phyloP scores from a whole-genome alignment of 495 filamentous ascomycete genomes.

The Glonium stellatum region DNA sequence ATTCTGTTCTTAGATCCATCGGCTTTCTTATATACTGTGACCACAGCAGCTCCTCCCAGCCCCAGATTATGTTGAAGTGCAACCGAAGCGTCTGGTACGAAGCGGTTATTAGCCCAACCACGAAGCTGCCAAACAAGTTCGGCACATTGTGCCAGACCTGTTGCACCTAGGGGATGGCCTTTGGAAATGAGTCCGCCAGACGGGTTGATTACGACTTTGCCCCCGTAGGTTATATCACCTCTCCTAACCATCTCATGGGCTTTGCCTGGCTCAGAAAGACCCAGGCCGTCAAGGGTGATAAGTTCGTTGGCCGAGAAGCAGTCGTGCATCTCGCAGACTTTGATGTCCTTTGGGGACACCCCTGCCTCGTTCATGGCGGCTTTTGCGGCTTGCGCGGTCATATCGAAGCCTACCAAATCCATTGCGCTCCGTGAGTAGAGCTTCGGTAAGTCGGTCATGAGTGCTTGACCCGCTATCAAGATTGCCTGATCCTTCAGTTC shows the following conservation, averaged over 20 bases:
- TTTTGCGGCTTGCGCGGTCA: conserved; percentile 63
- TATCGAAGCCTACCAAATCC: conserved; percentile 80
- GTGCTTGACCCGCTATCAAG: conserved; percentile 76
- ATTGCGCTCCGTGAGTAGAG: conserved; percentile 74
- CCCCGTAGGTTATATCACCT: conserved; percentile 89
- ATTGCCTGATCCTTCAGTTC: conserved; percentile 75
- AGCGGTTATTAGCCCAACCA: conserved; percentile 91
- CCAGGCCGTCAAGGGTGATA: conserved; percentile 78
- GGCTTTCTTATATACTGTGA: conserved; percentile 82
- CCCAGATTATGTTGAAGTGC: conserved; percentile 93
- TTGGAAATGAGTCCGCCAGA: conserved; percentile 92
- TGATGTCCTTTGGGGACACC: conserved; percentile 59
- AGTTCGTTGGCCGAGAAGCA: conserved; percentile 97
- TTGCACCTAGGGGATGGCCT: conserved; percentile 90
- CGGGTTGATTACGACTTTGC: conserved; percentile 82
- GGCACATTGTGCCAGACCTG: conserved; percentile 88
- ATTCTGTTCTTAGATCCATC: no score
- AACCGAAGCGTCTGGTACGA: conserved; percentile 58
- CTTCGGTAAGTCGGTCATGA: conserved; percentile 68
- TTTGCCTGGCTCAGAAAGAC: conserved; percentile 71
- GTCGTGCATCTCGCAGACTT: conserved; percentile 90
- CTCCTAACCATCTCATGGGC: conserved; percentile 86
- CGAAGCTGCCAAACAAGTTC: conserved; percentile 94
- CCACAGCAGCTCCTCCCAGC: conserved; percentile 83
- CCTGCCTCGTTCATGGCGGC: conserved; percentile 68